These are phyloP conservation scores for Heliocybe sulcata DNA, from an alignment of 1,284 basidiomycete genomes.

Conservation along the genomic window DNA sequence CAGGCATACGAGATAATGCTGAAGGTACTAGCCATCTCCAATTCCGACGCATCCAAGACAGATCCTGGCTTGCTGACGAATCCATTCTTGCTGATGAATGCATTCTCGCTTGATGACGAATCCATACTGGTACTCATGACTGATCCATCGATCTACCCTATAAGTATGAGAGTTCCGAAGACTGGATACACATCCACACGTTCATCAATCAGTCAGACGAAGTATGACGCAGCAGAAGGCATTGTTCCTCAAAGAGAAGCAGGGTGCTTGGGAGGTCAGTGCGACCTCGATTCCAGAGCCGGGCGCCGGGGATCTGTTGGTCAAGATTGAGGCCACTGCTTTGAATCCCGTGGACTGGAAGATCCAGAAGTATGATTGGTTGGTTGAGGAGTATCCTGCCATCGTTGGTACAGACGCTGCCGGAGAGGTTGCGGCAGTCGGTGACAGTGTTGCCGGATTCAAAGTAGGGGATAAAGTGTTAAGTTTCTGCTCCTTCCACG, in stretches of 20 bases:
- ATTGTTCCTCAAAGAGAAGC: slow-evolving; percentile 12
- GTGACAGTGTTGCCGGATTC: slow-evolving; percentile 41
- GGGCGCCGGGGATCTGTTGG: slow-evolving; percentile 30
- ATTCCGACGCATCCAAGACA: too few relatives aligned
- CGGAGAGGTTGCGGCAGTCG: slow-evolving; percentile 48
- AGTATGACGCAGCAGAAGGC: too few relatives aligned
- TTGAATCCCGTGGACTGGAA: slow-evolving; percentile 35
- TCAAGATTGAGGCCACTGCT: slow-evolving; percentile 31
- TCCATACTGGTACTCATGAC: too few relatives aligned
- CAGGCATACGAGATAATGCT: neutral
- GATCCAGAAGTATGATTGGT: slow-evolving; percentile 23
- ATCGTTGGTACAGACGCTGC: slow-evolving; percentile 51
- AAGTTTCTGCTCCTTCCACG: neutral
- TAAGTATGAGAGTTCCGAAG: too few relatives aligned
- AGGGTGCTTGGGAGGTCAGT: slow-evolving; percentile 13
- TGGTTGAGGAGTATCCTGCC: slow-evolving; percentile 27
- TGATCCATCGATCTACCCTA: too few relatives aligned
- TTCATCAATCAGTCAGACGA: too few relatives aligned
- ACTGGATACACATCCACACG: too few relatives aligned
- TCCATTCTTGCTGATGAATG: too few relatives aligned
- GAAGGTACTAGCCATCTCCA: too few relatives aligned
- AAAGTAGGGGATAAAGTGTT: slow-evolving; percentile 40
- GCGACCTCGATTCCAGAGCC: slow-evolving; percentile 19
- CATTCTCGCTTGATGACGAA: too few relatives aligned
- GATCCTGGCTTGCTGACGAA: too few relatives aligned